Conservation (phyloP, 768 basidiomycete genomes). For the Termitomyces sp. region DNA sequence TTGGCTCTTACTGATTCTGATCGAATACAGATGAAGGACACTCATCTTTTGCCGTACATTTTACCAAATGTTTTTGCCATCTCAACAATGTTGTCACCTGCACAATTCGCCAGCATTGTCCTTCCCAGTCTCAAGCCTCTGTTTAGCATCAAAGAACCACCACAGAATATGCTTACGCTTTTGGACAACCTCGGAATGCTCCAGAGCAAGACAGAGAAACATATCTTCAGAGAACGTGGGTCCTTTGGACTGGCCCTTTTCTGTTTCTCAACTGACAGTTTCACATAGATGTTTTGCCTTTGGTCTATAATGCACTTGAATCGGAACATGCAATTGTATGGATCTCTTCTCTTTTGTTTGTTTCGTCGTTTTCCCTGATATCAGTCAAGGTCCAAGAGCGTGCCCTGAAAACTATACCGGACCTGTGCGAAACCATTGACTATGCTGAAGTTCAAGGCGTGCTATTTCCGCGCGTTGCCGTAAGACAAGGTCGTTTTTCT, state of each 20-base stretch:
- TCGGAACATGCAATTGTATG: conserved; percentile 84
- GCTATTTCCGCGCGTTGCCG: conserved; percentile 89
- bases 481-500: conserved; percentile 29
- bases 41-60: conserved; percentile 87
- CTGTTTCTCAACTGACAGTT: conserved; percentile 1
- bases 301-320: conserved; percentile 94
- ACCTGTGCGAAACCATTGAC: conserved; percentile 88
- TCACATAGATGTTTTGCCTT: conserved; percentile 82
- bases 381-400: conserved; percentile 77
- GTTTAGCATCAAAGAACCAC: conserved; percentile 89
- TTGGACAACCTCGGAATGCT: conserved; percentile 85
- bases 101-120: conserved; percentile 77
- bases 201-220: conserved; percentile 84
- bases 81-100: conserved; percentile 64
- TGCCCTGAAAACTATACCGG: conserved; percentile 78
- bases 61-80: conserved; percentile 95
- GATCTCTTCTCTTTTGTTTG: background rate
- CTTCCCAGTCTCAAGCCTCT: conserved; percentile 86
- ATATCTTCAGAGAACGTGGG: conserved; percentile 84
- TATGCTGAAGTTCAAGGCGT: conserved; percentile 92
- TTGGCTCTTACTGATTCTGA: background rate
- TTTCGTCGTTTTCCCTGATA: background rate
- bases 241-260: conserved; percentile 9
- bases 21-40: conserved; percentile 81
- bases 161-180: conserved; percentile 93